A percentile compares a stretch with the other conserved stretches of the same genome.
Evolutionary conservation across 805 yeast genomes (phyloP).

Genomic region (Ogataea nitratoaversa): DNA sequence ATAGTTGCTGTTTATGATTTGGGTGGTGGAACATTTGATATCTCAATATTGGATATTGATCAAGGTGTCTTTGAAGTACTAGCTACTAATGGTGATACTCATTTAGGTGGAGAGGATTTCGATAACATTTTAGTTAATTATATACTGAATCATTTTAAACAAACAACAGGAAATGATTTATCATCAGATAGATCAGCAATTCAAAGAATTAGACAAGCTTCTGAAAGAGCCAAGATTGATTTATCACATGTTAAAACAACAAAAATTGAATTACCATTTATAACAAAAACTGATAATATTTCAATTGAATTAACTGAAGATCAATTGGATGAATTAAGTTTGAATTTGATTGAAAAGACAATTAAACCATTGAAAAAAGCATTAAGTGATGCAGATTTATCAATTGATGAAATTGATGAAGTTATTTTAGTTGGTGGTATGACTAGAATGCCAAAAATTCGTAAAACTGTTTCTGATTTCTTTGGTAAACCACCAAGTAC

Average conservation of each 20-base stretch:
- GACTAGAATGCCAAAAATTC: constrained; percentile 89
- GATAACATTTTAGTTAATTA: constrained; percentile 79
- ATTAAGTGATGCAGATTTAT: constrained; percentile 71
- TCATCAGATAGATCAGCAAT: constrained; percentile 67
- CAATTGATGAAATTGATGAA: constrained; percentile 65
- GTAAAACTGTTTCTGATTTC: constrained; percentile 67
- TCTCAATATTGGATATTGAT: constrained; percentile 90
- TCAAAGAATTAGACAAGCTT: constrained; percentile 83
- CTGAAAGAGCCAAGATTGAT: constrained; percentile 87
- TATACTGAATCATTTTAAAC: constrained; percentile 74
- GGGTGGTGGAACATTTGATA: constrained; percentile 98
- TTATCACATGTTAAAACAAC: constrained; percentile 70
- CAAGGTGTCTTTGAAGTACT: constrained; percentile 96
- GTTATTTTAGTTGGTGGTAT: constrained; percentile 87
- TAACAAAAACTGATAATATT: constrained; percentile 48
- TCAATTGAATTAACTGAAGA: constrained; percentile 44
- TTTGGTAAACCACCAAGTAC: constrained; percentile 84
- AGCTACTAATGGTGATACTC: constrained; percentile 93
- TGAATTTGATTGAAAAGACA: constrained; percentile 64
- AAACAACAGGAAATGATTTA: constrained; percentile 61
- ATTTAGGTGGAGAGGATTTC: constrained; percentile 87
- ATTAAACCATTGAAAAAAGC: constrained; percentile 78
- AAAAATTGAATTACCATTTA: constrained; percentile 76
- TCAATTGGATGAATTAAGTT: constrained; percentile 44
- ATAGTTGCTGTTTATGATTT: constrained; percentile 90